Conservation (phyloP, 2,329 filamentous ascomycete species). For the Neurospora sp. region DNA sequence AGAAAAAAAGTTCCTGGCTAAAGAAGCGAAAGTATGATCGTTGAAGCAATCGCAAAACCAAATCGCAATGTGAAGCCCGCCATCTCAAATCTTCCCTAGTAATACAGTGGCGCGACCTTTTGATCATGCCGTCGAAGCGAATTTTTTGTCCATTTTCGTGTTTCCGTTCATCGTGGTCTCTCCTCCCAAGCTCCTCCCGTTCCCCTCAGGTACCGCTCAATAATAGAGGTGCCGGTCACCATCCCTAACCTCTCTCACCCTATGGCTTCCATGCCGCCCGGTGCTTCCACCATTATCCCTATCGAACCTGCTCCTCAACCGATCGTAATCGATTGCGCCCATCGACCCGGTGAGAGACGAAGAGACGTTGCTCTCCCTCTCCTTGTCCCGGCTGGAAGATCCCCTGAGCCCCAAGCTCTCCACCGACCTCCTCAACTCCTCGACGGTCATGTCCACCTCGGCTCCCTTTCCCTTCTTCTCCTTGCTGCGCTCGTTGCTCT, state of each 20-base stretch:
- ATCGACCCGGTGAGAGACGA: not conserved
- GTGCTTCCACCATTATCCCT: not conserved
- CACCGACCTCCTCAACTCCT: conserved; percentile 13
- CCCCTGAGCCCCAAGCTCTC: conserved; percentile 14
- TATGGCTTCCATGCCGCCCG: not conserved
- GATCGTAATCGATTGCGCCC: not conserved
- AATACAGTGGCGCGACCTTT: not conserved
- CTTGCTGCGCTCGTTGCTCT: not conserved
- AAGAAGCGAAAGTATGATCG: not conserved
- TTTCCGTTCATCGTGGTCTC: not conserved
- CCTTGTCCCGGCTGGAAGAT: conserved; percentile 6
- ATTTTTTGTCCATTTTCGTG: not conserved
- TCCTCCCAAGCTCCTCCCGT: not conserved
- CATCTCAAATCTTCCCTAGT: not conserved
- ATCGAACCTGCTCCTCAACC: not conserved
- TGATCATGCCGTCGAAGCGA: not conserved
- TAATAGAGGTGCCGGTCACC: not conserved
- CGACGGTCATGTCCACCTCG: conserved; percentile 7
- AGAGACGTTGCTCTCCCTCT: conserved; percentile 2
- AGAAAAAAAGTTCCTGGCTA: not conserved
- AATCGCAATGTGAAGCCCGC: not conserved
- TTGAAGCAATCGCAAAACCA: not conserved
- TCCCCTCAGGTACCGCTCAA: not conserved
- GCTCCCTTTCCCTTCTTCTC: conserved; percentile 5
- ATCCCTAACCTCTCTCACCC: not conserved